Evolutionary conservation across 805 yeast genomes (phyloP), one percentile per base, ranked within the genome.

Genomic region (Monosporozyma solicola): DNA sequence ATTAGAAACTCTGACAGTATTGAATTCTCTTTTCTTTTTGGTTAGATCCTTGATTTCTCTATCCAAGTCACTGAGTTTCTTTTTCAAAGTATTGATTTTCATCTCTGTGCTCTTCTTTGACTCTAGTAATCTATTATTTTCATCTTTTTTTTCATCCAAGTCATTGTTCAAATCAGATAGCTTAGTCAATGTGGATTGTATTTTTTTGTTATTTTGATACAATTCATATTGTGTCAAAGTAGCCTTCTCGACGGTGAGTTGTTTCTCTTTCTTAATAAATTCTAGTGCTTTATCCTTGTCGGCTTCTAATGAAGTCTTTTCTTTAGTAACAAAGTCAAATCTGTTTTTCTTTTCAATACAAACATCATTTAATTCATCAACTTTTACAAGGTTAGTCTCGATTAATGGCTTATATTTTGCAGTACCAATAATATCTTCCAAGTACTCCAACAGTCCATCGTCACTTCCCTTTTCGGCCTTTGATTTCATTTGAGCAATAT

Each of bases 401-500:
- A 94, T 91, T 43, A 81, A 70, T 27, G 76, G 74, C 66, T 94
- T 91, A 66, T 91, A 95, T 48, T 78, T 76, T 1, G 97, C 76
- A 0, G 99, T 95, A 3, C 99, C 99, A 52, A 95, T 94, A 49
- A 94, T 92, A 72, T 95, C 99, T 65, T 94, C 99, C 55, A 94
- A 71, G 65, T 94, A 94, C 64, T 95, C 99, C 41, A 94, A 71
- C 29, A 94, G 73, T 0, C 99, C 99, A 65, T 94, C 98, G 61
- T 92, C 98, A 57, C 82, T 82, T 51, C 88, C 96, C 50, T 76
- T 80, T 62, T 94, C 97, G 0, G 97, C 98, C 64, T 92, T 94
- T 10, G 99, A 87, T 65, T 92, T 92, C 99, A 94, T 95, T 67
- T 94, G 97, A 0, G 99, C 97, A 63, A 94, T 94, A 58, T 91